Evolutionary conservation across 2,329 filamentous ascomycete genomes (phyloP).

Genomic region (Ceratocystis harringtonii): DNA sequence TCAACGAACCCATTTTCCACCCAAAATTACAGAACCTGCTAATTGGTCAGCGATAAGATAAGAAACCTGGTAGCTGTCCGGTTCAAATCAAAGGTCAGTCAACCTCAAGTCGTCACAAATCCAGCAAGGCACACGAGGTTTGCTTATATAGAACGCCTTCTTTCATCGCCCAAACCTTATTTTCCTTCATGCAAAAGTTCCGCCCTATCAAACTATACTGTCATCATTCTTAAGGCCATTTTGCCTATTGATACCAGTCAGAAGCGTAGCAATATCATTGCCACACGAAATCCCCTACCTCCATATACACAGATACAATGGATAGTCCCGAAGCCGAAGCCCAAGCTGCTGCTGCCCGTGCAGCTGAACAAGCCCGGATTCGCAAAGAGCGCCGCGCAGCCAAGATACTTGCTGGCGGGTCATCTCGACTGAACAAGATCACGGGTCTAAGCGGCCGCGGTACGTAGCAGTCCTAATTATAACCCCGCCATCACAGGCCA

Average conservation of each 20-base stretch:
- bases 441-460: conserved; percentile 33
- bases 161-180: too few species aligned
- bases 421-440: conserved; percentile 57
- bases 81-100: not conserved
- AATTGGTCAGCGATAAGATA: conserved; percentile 6
- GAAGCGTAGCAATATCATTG: not conserved
- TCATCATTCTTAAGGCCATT: not conserved
- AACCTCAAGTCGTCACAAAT: not conserved
- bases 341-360: conserved; percentile 37
- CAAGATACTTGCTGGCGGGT: conserved; percentile 59
- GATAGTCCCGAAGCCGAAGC: conserved; percentile 20
- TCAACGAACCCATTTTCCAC: not conserved
- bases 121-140: not conserved
- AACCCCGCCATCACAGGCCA: not conserved
- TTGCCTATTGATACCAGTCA: not conserved
- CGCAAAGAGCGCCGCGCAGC: conserved; percentile 67
- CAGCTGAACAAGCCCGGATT: conserved; percentile 52
- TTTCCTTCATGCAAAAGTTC: too few species aligned
- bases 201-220: not conserved
- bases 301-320: conserved; percentile 16
- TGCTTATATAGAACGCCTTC: too few species aligned
- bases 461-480: not conserved
- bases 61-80: not conserved
- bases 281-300: not conserved
- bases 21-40: not conserved